Conservation (phyloP, 2,329 filamentous ascomycete species). For the Pezicula carpinea region DNA sequence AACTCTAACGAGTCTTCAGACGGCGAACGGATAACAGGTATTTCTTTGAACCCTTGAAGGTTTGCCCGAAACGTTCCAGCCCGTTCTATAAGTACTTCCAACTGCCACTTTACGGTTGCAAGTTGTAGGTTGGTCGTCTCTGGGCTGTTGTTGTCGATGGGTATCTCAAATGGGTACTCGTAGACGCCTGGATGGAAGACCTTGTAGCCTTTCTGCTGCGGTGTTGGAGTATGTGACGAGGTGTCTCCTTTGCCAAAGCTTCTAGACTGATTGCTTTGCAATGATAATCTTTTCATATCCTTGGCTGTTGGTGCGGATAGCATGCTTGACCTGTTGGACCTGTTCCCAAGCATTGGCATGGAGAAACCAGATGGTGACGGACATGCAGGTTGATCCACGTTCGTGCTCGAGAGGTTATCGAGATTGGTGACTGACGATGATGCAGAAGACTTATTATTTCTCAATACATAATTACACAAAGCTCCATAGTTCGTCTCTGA, state of each 20-base stretch:
- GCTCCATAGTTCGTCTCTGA: slow-evolving; percentile 58
- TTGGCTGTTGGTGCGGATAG: slow-evolving; percentile 11
- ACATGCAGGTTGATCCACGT: slow-evolving; percentile 6
- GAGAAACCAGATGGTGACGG: slow-evolving; percentile 13
- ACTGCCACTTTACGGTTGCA: slow-evolving; percentile 65
- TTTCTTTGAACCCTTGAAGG: slow-evolving; percentile 61
- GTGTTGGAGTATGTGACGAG: slow-evolving; percentile 43
- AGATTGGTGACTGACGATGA: slow-evolving; percentile 23
- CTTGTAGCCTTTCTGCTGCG: slow-evolving; percentile 62
- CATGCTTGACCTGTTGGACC: slow-evolving; percentile 21
- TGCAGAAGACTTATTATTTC: slow-evolving; percentile 19
- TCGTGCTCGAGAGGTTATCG: slow-evolving; percentile 14
- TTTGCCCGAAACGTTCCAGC: slow-evolving; percentile 68
- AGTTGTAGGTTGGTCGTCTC: slow-evolving; percentile 68
- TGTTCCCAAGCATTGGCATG: slow-evolving; percentile 17
- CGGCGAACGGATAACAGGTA: slow-evolving; percentile 63
- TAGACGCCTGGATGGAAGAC: slow-evolving; percentile 49
- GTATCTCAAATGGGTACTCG: slow-evolving; percentile 68
- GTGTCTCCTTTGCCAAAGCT: slow-evolving; percentile 64
- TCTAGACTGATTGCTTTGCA: slow-evolving; percentile 60
- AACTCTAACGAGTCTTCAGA: slow-evolving; percentile 67
- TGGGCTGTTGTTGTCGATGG: slow-evolving; percentile 70
- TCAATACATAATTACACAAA: slow-evolving; percentile 50
- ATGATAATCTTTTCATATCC: slow-evolving; percentile 51
- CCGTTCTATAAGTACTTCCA: slow-evolving; percentile 65